Evolutionary conservation across 306 rosid species (phyloP).

Genomic region (Cucurbita argyrosperma): DNA sequence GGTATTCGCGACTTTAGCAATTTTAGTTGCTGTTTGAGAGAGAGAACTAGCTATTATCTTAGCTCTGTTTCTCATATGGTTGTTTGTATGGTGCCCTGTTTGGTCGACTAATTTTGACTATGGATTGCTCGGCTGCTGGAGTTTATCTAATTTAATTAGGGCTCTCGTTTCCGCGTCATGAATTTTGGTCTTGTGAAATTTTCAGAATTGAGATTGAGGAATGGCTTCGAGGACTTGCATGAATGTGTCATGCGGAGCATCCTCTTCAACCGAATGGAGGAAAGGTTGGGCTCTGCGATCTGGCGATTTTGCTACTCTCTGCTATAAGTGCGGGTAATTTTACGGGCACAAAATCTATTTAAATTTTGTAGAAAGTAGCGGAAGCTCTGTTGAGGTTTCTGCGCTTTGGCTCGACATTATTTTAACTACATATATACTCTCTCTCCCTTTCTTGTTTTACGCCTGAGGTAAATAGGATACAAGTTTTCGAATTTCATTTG

Average conservation of each 20-base stretch:
- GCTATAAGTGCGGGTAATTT: conserved; percentile 86
- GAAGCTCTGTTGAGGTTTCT: not conserved
- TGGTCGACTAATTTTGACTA: conserved; percentile 3
- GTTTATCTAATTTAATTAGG: conserved; percentile 21
- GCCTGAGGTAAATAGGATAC: not conserved
- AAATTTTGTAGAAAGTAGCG: not conserved
- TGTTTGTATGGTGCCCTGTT: conserved; percentile 1
- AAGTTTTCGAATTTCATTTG: not conserved
- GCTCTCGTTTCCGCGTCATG: conserved; percentile 11
- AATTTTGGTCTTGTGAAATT: conserved; percentile 18
- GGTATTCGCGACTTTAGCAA: conserved; percentile 1
- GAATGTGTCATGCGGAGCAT: conserved; percentile 55
- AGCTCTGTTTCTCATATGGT: conserved; percentile 8
- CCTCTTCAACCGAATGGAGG: conserved; percentile 59
- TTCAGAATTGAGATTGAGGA: conserved; percentile 10
- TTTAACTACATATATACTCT: not conserved
- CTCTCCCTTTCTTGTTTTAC: not conserved
- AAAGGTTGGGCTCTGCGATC: conserved; percentile 96
- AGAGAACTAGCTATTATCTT: conserved; percentile 1
- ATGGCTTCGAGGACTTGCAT: conserved; percentile 67
- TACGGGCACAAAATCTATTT: not conserved
- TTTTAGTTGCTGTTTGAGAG: not conserved
- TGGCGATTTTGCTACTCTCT: conserved; percentile 76
- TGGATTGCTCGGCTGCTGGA: conserved; percentile 3
- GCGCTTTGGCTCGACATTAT: not conserved